A percentile compares a stretch with the other conserved stretches of the same genome.
Conservation (phyloP, 208 protist genomes). For the Herpetomonas samuelpessoai region DNA sequence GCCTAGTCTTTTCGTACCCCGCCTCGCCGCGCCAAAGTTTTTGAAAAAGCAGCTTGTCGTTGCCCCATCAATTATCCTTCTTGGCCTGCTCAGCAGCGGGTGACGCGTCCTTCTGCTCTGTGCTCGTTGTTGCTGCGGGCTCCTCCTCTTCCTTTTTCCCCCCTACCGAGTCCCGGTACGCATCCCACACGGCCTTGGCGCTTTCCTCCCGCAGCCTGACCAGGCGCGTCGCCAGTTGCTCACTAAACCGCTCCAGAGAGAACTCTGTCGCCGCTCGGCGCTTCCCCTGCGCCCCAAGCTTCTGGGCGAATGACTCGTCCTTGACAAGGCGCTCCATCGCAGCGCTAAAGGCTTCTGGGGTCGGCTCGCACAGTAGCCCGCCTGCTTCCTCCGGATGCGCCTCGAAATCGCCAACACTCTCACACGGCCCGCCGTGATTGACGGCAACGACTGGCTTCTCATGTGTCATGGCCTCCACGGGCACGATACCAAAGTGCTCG, state of each 20-base stretch:
- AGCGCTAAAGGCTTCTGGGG: conserved; percentile 53
- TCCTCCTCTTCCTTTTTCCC: conserved; percentile 8
- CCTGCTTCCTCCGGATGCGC: conserved; percentile 23
- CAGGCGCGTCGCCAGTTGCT: conserved; percentile 38
- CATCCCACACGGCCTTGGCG: conserved; percentile 1
- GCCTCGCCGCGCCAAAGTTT: too few relatives aligned
- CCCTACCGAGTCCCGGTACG: conserved; percentile 1
- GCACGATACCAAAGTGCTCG: conserved; percentile 97
- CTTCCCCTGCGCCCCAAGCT: conserved; percentile 42
- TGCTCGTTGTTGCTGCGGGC: too few relatives aligned
- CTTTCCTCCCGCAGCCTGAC: not conserved
- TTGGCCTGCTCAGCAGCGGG: too few relatives aligned
- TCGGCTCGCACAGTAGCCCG: conserved; percentile 55
- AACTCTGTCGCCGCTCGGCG: conserved; percentile 38
- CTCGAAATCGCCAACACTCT: conserved; percentile 75
- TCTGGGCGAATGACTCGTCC: conserved; percentile 22
- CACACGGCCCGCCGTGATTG: conserved; percentile 90
- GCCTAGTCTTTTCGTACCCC: too few relatives aligned
- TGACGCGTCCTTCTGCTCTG: too few relatives aligned
- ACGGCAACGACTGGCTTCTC: conserved; percentile 89
- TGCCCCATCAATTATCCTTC: too few relatives aligned
- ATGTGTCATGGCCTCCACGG: conserved; percentile 80
- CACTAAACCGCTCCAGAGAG: conserved; percentile 49
- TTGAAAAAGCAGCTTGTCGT: too few relatives aligned
- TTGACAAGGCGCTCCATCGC: conserved; percentile 40